Conservation (phyloP, 2,329 filamentous ascomycete species). For the Talaromyces sp. region DNA sequence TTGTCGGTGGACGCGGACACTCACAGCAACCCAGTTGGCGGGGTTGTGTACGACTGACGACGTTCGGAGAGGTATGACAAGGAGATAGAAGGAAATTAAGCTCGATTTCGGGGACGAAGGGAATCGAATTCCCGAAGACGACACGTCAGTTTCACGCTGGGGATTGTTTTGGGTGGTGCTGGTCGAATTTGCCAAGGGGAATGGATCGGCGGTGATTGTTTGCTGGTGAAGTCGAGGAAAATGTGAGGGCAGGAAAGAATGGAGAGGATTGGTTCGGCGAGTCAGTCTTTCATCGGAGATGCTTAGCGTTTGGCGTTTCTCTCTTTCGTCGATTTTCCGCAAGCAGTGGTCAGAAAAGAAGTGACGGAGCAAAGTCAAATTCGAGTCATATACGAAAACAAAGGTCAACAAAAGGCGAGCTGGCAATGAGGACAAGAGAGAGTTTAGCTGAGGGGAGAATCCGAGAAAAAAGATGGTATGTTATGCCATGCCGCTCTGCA, state of each 20-base stretch:
- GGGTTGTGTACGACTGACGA: neutral
- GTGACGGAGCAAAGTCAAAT: neutral
- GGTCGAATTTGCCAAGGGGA: conserved; percentile 14
- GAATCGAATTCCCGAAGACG: conserved; percentile 5
- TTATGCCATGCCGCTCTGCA: neutral
- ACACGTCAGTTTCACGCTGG: neutral
- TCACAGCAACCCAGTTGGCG: neutral
- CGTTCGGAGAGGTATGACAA: conserved; percentile 3
- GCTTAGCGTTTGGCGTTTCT: neutral
- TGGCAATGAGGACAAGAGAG: neutral
- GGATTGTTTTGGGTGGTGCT: conserved; percentile 15
- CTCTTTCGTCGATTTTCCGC: neutral
- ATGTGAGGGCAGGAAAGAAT: conserved; percentile 11
- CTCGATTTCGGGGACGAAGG: neutral
- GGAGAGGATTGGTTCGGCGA: neutral
- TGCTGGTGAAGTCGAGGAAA: neutral
- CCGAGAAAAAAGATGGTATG: conserved; percentile 2
- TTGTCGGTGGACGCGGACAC: conserved; percentile 17
- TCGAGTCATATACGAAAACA: neutral
- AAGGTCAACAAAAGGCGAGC: neutral
- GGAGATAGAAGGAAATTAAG: neutral
- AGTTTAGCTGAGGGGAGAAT: neutral
- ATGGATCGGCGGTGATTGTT: conserved; percentile 19
- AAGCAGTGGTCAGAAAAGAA: neutral
- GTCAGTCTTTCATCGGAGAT: neutral